A percentile compares a stretch with the other conserved stretches of the same genome.
These are phyloP conservation scores for Melocanna baccifera DNA, from an alignment of 176 grass and related monocot species.

Conservation along the genomic window DNA sequence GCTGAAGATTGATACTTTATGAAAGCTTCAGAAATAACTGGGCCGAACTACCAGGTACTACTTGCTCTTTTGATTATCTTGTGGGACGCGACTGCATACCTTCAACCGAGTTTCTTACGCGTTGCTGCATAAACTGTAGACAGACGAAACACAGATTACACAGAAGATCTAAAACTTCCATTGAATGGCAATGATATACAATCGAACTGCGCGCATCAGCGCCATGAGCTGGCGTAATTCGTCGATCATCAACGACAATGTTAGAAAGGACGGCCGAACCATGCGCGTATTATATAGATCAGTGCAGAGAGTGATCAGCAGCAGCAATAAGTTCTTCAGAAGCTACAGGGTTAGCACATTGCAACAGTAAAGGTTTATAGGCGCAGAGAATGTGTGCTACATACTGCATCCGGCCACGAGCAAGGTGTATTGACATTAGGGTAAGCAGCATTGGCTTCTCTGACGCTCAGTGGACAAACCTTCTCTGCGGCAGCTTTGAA, in stretches of 20 bases:
- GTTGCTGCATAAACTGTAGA: background rate
- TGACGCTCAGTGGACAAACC: background rate
- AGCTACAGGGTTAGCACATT: no score
- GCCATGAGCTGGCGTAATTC: background rate
- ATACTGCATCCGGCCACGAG: slow-evolving; percentile 4
- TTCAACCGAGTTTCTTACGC: background rate
- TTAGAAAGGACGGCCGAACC: background rate
- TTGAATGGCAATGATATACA: background rate
- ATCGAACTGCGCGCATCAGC: background rate
- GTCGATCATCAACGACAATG: background rate
- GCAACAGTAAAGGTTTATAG: no score
- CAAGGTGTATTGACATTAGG: slow-evolving; percentile 37
- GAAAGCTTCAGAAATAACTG: no score
- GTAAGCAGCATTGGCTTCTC: slow-evolving; percentile 2
- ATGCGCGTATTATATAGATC: no score
- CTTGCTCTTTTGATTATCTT: no score
- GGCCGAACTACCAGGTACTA: no score
- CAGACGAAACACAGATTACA: background rate
- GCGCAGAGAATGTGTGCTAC: no score
- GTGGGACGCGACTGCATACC: background rate
- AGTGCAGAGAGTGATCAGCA: no score
- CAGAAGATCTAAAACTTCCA: background rate
- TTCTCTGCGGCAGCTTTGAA: background rate
- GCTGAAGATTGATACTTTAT: no score
- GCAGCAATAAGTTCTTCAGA: no score